Base-by-base conservation (phyloP, 2,329 filamentous ascomycete species). In the Venturiaceae sp. region DNA sequence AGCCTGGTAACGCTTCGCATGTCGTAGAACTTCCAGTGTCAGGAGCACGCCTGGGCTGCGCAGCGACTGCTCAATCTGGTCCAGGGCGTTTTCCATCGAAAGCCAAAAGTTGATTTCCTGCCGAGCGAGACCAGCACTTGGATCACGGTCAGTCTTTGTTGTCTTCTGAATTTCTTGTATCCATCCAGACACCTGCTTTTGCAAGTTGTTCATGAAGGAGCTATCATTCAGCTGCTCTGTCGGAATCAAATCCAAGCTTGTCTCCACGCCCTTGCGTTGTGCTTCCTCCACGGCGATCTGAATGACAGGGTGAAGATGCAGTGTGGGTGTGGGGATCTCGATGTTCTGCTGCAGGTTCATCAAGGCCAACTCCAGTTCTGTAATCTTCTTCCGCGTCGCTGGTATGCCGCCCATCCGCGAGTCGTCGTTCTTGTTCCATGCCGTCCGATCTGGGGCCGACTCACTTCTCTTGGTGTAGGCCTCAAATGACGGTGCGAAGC, bases 41-140 rank as follows among this genome's bases (percentile, higher is more conserved):
- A 99, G 75, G 65, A 84, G 80, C 21, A 99, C 92, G 30, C 94
- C 94, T 58, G 95, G 90, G 63, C 92, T 91, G 62, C 86, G 81
- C 59, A 99, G 81, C 71, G 97, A 92, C 41, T 81, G 83, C 71
- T 96, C 92, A 60, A 99, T 96, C 30, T 87, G 87, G 70, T 96
- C 92, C 63, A 99, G 75, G 4, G 92, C 90, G 16, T 87, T 88
- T 72, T 99, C 95, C 88, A 99, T 96, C 1, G 91, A 95, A 55
- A 99, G 74, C 94, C 94, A 99, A 69, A 99, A 99, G 72, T 96
- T 96, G 72, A 99, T 96, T 72, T 99, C 94, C 71, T 97, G 94
- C 59, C 90, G 92, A 33, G 94, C 94, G 23, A 91, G 95, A 33
- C 85, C 80, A 63, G 82, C 80, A 71, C 86, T 69, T 0, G 90